Conservation (phyloP, 371 early-diverging fungal species). For the Mortierella sp. region DNA sequence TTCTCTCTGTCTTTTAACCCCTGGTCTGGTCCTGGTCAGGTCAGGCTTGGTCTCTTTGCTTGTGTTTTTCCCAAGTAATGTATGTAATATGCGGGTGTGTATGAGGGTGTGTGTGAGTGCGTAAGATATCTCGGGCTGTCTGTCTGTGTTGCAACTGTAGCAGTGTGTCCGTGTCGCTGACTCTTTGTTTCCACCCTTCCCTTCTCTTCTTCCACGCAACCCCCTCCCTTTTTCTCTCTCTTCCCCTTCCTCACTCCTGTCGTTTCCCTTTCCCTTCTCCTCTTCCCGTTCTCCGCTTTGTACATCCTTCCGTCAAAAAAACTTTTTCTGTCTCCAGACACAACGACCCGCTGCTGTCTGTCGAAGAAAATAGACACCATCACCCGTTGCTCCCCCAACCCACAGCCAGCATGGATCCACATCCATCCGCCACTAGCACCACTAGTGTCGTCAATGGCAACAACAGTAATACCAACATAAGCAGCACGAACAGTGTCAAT, state of each 20-base stretch:
- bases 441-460: background rate
- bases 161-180: no score
- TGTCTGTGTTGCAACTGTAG: no score
- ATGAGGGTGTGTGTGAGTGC: no score
- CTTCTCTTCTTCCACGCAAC: background rate
- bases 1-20: background rate
- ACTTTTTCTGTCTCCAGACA: no score
- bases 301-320: no score
- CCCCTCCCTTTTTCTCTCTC: background rate
- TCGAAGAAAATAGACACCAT: no score
- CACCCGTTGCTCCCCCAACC: background rate
- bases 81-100: no score
- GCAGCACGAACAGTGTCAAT: background rate
- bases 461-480: background rate
- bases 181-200: background rate
- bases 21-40: no score
- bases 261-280: background rate
- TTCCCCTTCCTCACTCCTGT: background rate
- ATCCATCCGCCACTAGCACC: slow-evolving; percentile 8
- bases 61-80: no score
- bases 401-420: background rate
- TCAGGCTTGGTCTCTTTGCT: no score
- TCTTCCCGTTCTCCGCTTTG: background rate
- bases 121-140: no score
- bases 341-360: no score